Conservation (phyloP, 2,329 filamentous ascomycete genomes). For the Aspergillus candidus region DNA sequence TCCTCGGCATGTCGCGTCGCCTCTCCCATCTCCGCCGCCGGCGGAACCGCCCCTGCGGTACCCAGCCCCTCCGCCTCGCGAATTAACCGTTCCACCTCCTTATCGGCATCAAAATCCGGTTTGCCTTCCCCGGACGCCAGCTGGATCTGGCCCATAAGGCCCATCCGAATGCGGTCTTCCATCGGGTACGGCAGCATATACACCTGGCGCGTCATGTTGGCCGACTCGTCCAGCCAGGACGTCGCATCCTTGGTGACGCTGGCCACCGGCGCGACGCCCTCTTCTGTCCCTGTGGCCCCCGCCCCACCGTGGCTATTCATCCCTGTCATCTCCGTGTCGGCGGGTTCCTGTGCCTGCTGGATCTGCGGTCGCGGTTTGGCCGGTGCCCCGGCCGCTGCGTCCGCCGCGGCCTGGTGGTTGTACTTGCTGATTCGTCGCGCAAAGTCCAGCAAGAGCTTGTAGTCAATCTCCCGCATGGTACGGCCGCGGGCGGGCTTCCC, state of each 20-base stretch:
- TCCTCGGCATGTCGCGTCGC: slow-evolving; percentile 30
- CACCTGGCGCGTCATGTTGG: slow-evolving; percentile 33
- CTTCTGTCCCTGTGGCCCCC: slow-evolving; percentile 9
- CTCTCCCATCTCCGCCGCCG: slow-evolving; percentile 22
- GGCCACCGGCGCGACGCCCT: slow-evolving; percentile 27
- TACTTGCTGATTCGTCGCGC: slow-evolving; percentile 44
- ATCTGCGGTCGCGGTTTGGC: slow-evolving; percentile 15
- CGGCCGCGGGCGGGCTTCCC: slow-evolving; percentile 8
- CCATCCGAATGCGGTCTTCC: slow-evolving; percentile 40
- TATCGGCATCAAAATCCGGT: slow-evolving; percentile 51
- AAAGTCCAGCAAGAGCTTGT: slow-evolving; percentile 39
- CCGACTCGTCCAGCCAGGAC: slow-evolving; percentile 38
- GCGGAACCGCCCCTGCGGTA: slow-evolving; percentile 39
- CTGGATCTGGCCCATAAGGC: slow-evolving; percentile 42
- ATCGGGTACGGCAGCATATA: slow-evolving; percentile 42
- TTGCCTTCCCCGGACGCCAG: slow-evolving; percentile 45
- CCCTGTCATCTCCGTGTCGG: slow-evolving; percentile 31
- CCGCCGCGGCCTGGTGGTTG: slow-evolving; percentile 40
- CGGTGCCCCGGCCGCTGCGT: slow-evolving; percentile 30
- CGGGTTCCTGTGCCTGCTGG: slow-evolving; percentile 15
- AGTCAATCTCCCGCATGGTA: slow-evolving; percentile 36
- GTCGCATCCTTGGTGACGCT: slow-evolving; percentile 37
- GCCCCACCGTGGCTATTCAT: slow-evolving; percentile 18
- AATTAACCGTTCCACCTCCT: slow-evolving; percentile 38
- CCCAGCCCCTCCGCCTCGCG: slow-evolving; percentile 53